phyloP scores from a whole-genome alignment of 2,329 filamentous ascomycete genomes.

The Colletotrichum lupini region DNA sequence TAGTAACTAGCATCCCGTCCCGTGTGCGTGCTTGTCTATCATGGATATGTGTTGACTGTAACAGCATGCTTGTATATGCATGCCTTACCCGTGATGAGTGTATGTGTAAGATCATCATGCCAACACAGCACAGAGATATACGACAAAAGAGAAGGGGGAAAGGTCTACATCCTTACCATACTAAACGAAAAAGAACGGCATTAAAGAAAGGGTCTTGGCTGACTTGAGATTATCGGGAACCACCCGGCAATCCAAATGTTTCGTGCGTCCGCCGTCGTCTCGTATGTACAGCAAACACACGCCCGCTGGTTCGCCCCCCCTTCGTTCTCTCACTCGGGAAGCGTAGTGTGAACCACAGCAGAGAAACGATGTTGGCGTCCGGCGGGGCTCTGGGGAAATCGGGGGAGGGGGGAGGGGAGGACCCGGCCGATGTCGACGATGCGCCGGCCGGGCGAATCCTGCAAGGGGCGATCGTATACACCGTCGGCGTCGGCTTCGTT shows the following conservation, averaged over 20 bases:
- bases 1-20: background rate
- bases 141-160: background rate
- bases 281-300: background rate
- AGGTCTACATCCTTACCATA: background rate
- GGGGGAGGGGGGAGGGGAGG: background rate
- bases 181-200: background rate
- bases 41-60: background rate
- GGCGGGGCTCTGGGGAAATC: conserved; percentile 13
- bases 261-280: conserved; percentile 13
- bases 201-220: background rate
- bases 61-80: background rate
- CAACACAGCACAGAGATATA: background rate
- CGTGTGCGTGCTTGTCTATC: background rate
- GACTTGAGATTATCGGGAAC: background rate
- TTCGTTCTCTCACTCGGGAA: background rate
- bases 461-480: background rate
- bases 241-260: conserved; percentile 1
- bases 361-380: conserved; percentile 6
- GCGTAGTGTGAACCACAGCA: background rate
- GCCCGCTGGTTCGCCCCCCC: too few species aligned
- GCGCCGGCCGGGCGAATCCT: background rate
- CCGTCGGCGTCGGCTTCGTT: background rate
- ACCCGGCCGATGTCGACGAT: background rate
- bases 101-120: background rate
- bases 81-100: background rate